A percentile compares a stretch with the other conserved stretches of the same genome.
Evolutionary conservation across 2,329 filamentous ascomycete species (phyloP).

Genomic region (Nemania abortiva): DNA sequence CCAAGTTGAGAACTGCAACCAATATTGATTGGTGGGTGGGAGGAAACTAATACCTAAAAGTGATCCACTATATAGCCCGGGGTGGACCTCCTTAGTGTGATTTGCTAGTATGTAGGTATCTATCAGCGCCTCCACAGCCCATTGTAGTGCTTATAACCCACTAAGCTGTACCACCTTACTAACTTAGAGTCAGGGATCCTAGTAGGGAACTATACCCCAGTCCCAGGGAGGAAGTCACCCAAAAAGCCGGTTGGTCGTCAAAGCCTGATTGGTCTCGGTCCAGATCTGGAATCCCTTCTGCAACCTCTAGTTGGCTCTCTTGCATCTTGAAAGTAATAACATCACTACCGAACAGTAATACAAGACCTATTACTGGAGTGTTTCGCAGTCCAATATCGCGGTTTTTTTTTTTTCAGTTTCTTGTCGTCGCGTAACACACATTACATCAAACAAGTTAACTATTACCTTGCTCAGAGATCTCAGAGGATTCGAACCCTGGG

Average conservation of each 20-base stretch:
- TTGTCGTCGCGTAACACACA: background rate
- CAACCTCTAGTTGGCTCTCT: slow-evolving; percentile 13
- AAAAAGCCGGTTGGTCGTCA: background rate
- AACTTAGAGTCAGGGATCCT: background rate
- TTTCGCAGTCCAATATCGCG: background rate
- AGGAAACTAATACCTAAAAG: background rate
- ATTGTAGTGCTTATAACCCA: too few species aligned
- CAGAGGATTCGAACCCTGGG: background rate
- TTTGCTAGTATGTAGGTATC: background rate
- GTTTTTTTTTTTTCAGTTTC: slow-evolving; percentile 3
- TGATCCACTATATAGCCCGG: background rate
- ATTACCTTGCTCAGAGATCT: slow-evolving; percentile 7
- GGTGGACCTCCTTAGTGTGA: background rate
- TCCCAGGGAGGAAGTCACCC: too few species aligned
- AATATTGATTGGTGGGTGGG: background rate
- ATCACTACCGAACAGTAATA: slow-evolving; percentile 21
- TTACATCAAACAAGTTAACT: background rate
- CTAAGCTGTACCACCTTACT: background rate
- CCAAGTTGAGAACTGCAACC: background rate
- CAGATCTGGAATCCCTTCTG: background rate
- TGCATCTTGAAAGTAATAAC: slow-evolving; percentile 11
- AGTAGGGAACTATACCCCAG: background rate
- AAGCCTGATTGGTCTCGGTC: slow-evolving; percentile 1
- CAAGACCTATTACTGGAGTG: background rate
- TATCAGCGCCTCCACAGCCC: too few species aligned